A percentile compares a stretch with the other conserved stretches of the same genome.
phyloP scores from a whole-genome alignment of 2,329 filamentous ascomycete genomes.

The Neonectria hederae region DNA sequence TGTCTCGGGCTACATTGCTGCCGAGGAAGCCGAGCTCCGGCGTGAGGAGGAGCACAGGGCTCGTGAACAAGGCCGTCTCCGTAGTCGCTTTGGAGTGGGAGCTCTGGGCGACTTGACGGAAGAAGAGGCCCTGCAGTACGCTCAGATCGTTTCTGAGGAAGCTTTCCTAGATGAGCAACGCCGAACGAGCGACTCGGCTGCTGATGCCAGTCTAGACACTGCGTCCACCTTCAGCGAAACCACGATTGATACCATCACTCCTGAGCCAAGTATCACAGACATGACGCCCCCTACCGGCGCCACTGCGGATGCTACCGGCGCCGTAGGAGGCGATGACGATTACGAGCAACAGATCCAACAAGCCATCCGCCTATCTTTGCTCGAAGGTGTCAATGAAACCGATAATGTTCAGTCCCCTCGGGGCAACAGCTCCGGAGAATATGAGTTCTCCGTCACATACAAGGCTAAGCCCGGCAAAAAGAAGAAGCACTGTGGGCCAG shows the following conservation, averaged over 20 bases:
- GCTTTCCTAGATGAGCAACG: conserved; percentile 67
- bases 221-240: conserved; percentile 54
- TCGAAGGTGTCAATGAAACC: conserved; percentile 63
- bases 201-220: conserved; percentile 56
- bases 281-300: conserved; percentile 43
- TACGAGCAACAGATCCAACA: conserved; percentile 71
- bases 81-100: conserved; percentile 84
- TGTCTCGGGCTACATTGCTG: conserved; percentile 82
- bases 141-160: conserved; percentile 73
- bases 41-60: conserved; percentile 73
- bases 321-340: conserved; percentile 53
- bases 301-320: conserved; percentile 22
- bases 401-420: conserved; percentile 53
- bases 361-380: conserved; percentile 68
- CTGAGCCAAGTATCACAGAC: conserved; percentile 62
- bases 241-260: conserved; percentile 59
- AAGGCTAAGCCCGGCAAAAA: conserved; percentile 55
- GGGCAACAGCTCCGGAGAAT: conserved; percentile 58
- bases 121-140: conserved; percentile 71
- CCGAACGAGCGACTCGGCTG: conserved; percentile 62
- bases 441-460: conserved; percentile 61
- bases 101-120: conserved; percentile 71
- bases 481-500: conserved; percentile 48
- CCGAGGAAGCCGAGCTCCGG: conserved; percentile 84
- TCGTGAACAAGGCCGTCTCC: conserved; percentile 76